Evolutionary conservation across 2,329 filamentous ascomycete species (phyloP).

Genomic region (Xylariaceae sp.): DNA sequence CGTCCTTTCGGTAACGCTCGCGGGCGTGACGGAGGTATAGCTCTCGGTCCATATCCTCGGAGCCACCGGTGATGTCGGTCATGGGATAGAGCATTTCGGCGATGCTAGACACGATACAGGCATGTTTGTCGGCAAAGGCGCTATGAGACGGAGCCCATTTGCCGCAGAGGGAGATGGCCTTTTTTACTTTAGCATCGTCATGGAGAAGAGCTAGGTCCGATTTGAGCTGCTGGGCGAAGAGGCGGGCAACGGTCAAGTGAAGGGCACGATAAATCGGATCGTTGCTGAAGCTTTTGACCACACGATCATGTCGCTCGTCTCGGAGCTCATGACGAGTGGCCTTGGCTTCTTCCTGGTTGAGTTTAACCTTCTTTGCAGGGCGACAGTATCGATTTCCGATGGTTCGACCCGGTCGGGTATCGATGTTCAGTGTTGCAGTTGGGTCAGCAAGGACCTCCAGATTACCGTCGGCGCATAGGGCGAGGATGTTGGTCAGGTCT

Average conservation of each 20-base stretch:
- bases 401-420: constrained; percentile 19
- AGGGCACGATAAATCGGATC: constrained; percentile 48
- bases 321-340: constrained; percentile 30
- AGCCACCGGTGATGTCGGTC: constrained; percentile 30
- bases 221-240: constrained; percentile 54
- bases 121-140: constrained; percentile 55
- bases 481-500: constrained; percentile 55
- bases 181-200: constrained; percentile 37
- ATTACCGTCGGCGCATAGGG: constrained; percentile 45
- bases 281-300: constrained; percentile 38
- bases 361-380: too few relatives aligned
- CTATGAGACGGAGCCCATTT: constrained; percentile 58
- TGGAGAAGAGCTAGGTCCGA: constrained; percentile 42
- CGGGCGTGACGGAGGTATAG: constrained; percentile 51
- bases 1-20: constrained; percentile 48
- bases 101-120: constrained; percentile 53
- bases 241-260: constrained; percentile 49
- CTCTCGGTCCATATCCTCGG: constrained; percentile 36
- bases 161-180: constrained; percentile 50
- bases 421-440: constrained; percentile 36
- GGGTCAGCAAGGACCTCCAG: constrained; percentile 41
- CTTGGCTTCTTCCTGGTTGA: constrained; percentile 14
- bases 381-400: too few relatives aligned
- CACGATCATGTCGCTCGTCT: constrained; percentile 37
- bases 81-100: constrained; percentile 50